Evolutionary conservation across 2,329 filamentous ascomycete species (phyloP).

Genomic region (Ophiocordyceps sinensis): DNA sequence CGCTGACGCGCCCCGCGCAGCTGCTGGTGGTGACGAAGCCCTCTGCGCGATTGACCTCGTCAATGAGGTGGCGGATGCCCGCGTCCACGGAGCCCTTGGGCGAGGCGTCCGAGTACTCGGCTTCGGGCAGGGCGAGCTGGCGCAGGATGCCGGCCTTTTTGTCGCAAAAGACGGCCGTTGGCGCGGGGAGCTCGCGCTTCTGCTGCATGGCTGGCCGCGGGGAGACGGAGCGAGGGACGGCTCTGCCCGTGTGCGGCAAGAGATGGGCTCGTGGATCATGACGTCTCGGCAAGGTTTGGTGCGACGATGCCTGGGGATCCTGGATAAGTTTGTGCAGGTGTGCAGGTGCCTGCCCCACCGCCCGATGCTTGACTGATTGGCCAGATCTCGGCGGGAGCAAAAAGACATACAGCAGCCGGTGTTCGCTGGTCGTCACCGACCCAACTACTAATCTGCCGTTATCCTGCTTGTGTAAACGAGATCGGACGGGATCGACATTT

Average conservation of each 20-base stretch:
- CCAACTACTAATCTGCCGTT: too few relatives aligned
- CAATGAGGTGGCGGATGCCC: constrained; percentile 63
- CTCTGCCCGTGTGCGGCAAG: neutral
- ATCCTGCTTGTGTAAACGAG: too few relatives aligned
- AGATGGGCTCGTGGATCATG: too few relatives aligned
- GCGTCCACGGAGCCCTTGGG: constrained; percentile 80
- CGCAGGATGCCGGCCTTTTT: constrained; percentile 63
- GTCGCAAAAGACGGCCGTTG: constrained; percentile 28
- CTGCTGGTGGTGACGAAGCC: constrained; percentile 87
- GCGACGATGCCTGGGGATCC: neutral
- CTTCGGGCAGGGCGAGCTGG: constrained; percentile 52
- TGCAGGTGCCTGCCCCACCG: too few relatives aligned
- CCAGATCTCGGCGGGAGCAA: too few relatives aligned
- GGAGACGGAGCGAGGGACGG: too few relatives aligned
- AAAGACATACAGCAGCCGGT: too few relatives aligned
- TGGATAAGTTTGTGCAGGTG: neutral
- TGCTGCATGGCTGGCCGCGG: constrained; percentile 11
- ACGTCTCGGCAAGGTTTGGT: neutral
- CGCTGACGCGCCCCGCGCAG: constrained; percentile 74
- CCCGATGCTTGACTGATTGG: too few relatives aligned
- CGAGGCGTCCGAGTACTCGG: constrained; percentile 66
- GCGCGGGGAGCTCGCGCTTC: constrained; percentile 10
- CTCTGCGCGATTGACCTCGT: constrained; percentile 57
- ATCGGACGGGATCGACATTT: too few relatives aligned
- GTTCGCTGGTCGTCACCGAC: too few relatives aligned